Base-by-base conservation (phyloP, 192 early-diverging fungal genomes). In the Rhizoclosmatium sp. region DNA sequence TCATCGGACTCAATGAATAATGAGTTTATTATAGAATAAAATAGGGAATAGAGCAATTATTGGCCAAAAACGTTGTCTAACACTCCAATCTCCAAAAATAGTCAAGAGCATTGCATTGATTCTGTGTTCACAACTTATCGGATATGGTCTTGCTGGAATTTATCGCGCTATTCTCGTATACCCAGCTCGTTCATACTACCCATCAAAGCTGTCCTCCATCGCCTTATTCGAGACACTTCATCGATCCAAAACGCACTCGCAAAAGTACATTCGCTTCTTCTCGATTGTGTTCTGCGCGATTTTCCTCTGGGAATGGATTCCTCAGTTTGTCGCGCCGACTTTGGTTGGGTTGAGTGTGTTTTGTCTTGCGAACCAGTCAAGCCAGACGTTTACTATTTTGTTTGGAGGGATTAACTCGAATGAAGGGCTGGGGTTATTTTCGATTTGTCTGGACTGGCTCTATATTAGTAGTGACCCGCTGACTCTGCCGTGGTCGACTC, bases 161-260 rank as follows among this genome's bases (percentile, higher is more conserved):
- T 87, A 87, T 65, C 91, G 92, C 46, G 88, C 89, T 39, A 92
- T 89, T 78, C 87, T 96, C 12, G 94, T 96, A 2, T 91, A 92
- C 60, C 94, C 94, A n/a, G 87, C 93, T 4, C 82, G 88, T 10
- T 94, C 94, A 92, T 89, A 93, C 65, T 97, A 93, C 93, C 94
- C 95, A 4, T 73, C 88, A 2, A 92, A 88, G 58, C 84, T 97
- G 58, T 83, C 92, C 58, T 89, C 88, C 49, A 92, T 93, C 46
- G 88, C 92, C 39, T 83, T 96, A 42, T 94, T 93, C 84, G 89
- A 92, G 40, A 92, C 92, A 3, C 88, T 95, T 58, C 93, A 95
- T 76, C 31, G 31, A 31, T 45, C 48, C 4, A 69, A 67, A 87
- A 91, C 74, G 40, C 44, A 85, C 16, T 82, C 66, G 39, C 44